A percentile compares a stretch with the other conserved stretches of the same genome.
These are phyloP conservation scores for Mrakiaceae sp. DNA, from an alignment of 1,284 basidiomycete genomes.

Conservation along the genomic window DNA sequence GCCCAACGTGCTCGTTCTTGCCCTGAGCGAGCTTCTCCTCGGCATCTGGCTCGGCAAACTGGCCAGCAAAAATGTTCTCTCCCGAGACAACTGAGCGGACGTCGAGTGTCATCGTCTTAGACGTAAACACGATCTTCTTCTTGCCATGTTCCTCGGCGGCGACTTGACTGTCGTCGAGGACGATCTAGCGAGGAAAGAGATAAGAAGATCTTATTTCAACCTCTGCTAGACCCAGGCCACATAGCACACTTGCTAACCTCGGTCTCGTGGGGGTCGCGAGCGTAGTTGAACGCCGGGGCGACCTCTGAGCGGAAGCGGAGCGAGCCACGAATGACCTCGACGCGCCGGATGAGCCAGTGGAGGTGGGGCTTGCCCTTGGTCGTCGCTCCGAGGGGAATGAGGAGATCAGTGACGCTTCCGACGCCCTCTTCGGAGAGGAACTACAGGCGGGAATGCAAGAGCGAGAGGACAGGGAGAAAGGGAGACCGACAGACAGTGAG, in stretches of 20 bases:
- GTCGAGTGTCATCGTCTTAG: slow-evolving; percentile 53
- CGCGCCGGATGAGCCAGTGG: slow-evolving; percentile 75
- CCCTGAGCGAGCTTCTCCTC: background rate
- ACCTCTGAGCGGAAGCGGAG: slow-evolving; percentile 64
- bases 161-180: slow-evolving; percentile 39
- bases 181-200: slow-evolving; percentile 24
- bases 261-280: slow-evolving; percentile 57
- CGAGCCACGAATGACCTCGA: slow-evolving; percentile 70
- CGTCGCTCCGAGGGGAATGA: slow-evolving; percentile 27
- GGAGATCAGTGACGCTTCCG: slow-evolving; percentile 54
- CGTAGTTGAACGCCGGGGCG: slow-evolving; percentile 89
- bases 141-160: slow-evolving; percentile 34
- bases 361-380: slow-evolving; percentile 50
- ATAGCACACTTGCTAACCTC: slow-evolving; percentile 27
- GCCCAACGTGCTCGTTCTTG: background rate
- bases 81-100: slow-evolving; percentile 50
- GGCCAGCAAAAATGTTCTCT: slow-evolving; percentile 2
- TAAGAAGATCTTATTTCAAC: background rate
- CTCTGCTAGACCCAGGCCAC: background rate
- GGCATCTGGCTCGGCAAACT: slow-evolving; percentile 38
- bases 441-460: slow-evolving; percentile 26
- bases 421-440: slow-evolving; percentile 73
- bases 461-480: slow-evolving; percentile 2
- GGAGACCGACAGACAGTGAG: background rate
- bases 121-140: slow-evolving; percentile 58